phyloP scores from a whole-genome alignment of 257 asterid genomes.

The Mitragyna speciosa region DNA sequence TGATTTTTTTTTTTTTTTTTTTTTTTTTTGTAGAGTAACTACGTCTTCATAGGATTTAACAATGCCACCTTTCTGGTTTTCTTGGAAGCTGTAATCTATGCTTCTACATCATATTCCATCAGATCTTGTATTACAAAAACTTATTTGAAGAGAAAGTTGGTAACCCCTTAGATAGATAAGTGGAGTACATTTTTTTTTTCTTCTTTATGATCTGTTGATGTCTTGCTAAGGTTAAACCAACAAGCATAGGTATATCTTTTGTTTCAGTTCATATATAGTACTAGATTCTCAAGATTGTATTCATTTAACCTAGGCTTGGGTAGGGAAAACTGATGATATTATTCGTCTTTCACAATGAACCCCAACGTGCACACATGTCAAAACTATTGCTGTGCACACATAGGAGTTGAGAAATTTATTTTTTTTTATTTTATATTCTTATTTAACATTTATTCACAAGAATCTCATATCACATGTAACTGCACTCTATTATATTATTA shows the following conservation, averaged over 20 bases:
- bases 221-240: background rate
- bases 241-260: background rate
- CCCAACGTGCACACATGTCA: slow-evolving; percentile 13
- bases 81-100: too few species aligned
- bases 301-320: background rate
- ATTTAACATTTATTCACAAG: background rate
- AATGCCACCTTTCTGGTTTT: too few species aligned
- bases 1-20: too few species aligned
- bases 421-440: background rate
- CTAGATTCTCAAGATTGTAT: background rate
- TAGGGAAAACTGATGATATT: background rate
- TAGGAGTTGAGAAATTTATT: background rate
- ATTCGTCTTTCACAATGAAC: background rate
- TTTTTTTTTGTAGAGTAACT: too few species aligned
- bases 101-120: too few species aligned
- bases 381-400: background rate
- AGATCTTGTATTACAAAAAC: too few species aligned
- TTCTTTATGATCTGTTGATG: background rate
- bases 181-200: background rate
- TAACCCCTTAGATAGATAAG: background rate
- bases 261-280: background rate
- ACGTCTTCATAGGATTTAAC: too few species aligned
- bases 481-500: background rate
- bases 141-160: background rate
- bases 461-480: background rate